These are phyloP conservation scores for Bidens hawaiensis DNA, from an alignment of 140 eudicot genomes.

Conservation along the genomic window DNA sequence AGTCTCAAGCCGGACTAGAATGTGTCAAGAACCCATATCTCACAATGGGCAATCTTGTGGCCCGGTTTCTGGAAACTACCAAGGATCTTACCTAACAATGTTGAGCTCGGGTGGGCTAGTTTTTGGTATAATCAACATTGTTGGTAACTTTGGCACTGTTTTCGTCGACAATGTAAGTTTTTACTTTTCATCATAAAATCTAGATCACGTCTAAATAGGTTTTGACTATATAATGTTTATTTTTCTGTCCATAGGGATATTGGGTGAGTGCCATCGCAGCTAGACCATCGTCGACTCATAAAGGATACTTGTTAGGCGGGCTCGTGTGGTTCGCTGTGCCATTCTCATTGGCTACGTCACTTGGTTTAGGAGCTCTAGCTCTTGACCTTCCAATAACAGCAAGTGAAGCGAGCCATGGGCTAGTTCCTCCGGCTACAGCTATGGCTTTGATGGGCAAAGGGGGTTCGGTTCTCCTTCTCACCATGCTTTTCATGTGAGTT, in stretches of 20 bases:
- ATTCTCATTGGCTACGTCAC: conserved; percentile 88
- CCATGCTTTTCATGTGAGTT: conserved; percentile 96
- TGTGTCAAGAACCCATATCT: conserved; percentile 76
- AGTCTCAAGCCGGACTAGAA: conserved; percentile 74
- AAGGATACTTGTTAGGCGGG: conserved; percentile 95
- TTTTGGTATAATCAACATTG: conserved; percentile 94
- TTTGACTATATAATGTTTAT: neutral
- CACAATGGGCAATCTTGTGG: conserved; percentile 87
- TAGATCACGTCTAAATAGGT: neutral
- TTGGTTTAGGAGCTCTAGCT: conserved; percentile 96
- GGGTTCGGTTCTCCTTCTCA: conserved; percentile 90
- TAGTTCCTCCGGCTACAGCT: conserved; percentile 99
- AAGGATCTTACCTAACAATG: conserved; percentile 91
- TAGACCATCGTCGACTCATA: conserved; percentile 96
- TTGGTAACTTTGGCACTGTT: conserved; percentile 95
- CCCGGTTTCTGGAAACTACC: conserved; percentile 75
- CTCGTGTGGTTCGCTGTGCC: conserved; percentile 99
- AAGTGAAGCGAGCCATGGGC: conserved; percentile 88
- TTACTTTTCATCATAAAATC: neutral
- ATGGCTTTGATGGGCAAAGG: conserved; percentile 97
- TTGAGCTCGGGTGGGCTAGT: conserved; percentile 92
- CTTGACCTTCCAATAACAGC: conserved; percentile 91
- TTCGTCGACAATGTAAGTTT: conserved; percentile 87
- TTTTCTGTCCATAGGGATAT: conserved; percentile 53
- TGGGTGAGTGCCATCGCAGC: conserved; percentile 99